Percentiles rank a stretch among this genome's conserved stretches.
These are phyloP conservation scores for Boletellus sp. DNA, from an alignment of 1,284 basidiomycete species.

Conservation along the genomic window DNA sequence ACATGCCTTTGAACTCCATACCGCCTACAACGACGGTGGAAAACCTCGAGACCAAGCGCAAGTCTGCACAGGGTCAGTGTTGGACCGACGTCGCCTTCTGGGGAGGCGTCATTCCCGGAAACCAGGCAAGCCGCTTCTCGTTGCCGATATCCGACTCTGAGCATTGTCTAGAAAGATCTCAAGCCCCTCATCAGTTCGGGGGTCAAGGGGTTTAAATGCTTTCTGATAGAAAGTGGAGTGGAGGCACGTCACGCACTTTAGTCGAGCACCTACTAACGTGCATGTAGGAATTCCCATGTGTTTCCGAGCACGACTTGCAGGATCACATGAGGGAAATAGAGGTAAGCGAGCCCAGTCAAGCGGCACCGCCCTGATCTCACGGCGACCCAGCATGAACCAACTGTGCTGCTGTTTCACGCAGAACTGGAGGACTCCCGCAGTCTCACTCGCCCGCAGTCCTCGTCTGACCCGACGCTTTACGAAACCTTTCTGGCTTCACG, in stretches of 20 bases:
- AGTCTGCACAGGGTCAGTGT: constrained; percentile 70
- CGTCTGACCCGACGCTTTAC: constrained; percentile 56
- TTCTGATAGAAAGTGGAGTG: constrained; percentile 90
- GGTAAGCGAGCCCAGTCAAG: constrained; percentile 39
- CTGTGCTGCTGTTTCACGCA: constrained; percentile 85
- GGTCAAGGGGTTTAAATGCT: constrained; percentile 94
- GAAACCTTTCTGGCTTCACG: constrained; percentile 81
- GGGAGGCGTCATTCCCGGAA: constrained; percentile 90
- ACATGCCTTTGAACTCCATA: constrained; percentile 95
- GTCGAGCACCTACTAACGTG: constrained; percentile 2
- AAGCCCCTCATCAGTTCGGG: constrained; percentile 69
- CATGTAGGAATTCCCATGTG: constrained; percentile 83
- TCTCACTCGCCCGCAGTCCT: constrained; percentile 10
- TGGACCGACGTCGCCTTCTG: constrained; percentile 89
- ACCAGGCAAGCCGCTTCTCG: constrained; percentile 51
- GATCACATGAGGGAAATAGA: constrained; percentile 72
- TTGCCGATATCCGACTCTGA: not conserved
- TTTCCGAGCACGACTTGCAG: constrained; percentile 66
- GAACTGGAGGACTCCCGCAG: constrained; percentile 56
- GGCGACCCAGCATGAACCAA: constrained; percentile 52
- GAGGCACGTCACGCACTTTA: constrained; percentile 53
- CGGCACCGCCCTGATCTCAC: constrained; percentile 8
- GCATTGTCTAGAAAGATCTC: constrained; percentile 48
- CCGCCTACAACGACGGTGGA: constrained; percentile 86
- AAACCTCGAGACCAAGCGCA: constrained; percentile 68